phyloP scores from a whole-genome alignment of 176 grass and related monocot species.

The Puya raimondii region DNA sequence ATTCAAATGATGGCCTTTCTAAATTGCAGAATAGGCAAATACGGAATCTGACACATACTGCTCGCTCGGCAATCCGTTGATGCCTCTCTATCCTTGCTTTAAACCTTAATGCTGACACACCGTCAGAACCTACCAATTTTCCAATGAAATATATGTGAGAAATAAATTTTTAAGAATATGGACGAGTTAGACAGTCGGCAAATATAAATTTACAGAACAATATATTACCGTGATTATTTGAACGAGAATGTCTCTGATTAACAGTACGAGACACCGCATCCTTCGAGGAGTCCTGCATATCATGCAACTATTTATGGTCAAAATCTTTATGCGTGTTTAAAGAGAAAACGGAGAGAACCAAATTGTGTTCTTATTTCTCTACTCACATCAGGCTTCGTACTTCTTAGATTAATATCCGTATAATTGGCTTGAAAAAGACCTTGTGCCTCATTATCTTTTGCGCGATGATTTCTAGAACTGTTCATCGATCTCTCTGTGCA shows the following conservation, averaged over 20 bases:
- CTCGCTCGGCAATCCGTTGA: constrained; percentile 12
- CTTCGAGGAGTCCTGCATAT: neutral
- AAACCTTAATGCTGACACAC: constrained; percentile 6
- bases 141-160: neutral
- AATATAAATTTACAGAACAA: neutral
- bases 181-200: neutral
- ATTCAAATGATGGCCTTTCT: constrained; percentile 19
- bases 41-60: constrained; percentile 6
- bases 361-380: neutral
- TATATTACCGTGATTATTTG: constrained; percentile 4
- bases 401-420: constrained; percentile 3
- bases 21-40: neutral
- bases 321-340: neutral
- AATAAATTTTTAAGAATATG: neutral
- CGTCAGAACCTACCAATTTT: neutral
- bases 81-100: constrained; percentile 23
- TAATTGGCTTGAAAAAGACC: neutral
- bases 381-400: neutral
- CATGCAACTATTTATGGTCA: neutral
- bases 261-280: neutral
- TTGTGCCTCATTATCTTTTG: constrained; percentile 9
- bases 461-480: neutral
- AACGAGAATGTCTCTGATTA: constrained; percentile 7
- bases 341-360: neutral
- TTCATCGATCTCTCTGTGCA: constrained; percentile 8